Evolutionary conservation across 1,139 yeast species (phyloP).

Genomic region (Suhomyces chickasaworum): DNA sequence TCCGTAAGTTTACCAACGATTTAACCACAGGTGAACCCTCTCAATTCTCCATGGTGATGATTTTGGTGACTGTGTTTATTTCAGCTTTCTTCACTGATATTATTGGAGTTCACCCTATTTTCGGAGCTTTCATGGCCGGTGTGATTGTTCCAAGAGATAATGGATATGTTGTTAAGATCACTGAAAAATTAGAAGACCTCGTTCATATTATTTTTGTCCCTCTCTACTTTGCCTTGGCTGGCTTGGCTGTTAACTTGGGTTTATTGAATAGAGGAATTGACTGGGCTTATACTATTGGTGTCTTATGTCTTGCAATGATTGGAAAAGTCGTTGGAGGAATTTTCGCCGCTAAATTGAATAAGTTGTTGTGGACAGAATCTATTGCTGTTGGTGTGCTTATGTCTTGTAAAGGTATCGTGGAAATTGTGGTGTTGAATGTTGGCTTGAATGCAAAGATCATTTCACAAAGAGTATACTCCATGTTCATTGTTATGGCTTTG

Average conservation of each 20-base stretch:
- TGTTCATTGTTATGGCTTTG: constrained; percentile 82
- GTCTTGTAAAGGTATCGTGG: constrained; percentile 88
- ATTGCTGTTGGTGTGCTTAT: constrained; percentile 76
- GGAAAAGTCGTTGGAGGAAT: constrained; percentile 71
- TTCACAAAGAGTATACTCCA: constrained; percentile 63
- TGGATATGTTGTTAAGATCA: constrained; percentile 65
- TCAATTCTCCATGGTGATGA: constrained; percentile 58
- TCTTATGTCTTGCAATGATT: constrained; percentile 62
- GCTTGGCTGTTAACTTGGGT: constrained; percentile 68
- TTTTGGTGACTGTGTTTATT: constrained; percentile 56
- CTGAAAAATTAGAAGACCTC: constrained; percentile 75
- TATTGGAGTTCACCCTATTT: constrained; percentile 79
- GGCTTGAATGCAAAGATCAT: constrained; percentile 74
- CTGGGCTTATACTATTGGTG: constrained; percentile 76
- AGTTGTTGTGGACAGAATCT: constrained; percentile 70
- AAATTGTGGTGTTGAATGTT: constrained; percentile 72
- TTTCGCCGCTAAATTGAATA: constrained; percentile 60
- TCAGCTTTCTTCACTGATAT: constrained; percentile 80
- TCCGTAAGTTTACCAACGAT: constrained; percentile 49
- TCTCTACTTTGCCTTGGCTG: constrained; percentile 76
- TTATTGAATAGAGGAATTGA: constrained; percentile 62
- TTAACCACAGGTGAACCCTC: constrained; percentile 62
- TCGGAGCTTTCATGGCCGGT: constrained; percentile 81
- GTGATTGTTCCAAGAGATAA: constrained; percentile 76
- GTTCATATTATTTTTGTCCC: constrained; percentile 73